A percentile compares a stretch with the other conserved stretches of the same genome.
Conservation (phyloP, 2,329 filamentous ascomycete genomes). For the Cercospora beticola region DNA sequence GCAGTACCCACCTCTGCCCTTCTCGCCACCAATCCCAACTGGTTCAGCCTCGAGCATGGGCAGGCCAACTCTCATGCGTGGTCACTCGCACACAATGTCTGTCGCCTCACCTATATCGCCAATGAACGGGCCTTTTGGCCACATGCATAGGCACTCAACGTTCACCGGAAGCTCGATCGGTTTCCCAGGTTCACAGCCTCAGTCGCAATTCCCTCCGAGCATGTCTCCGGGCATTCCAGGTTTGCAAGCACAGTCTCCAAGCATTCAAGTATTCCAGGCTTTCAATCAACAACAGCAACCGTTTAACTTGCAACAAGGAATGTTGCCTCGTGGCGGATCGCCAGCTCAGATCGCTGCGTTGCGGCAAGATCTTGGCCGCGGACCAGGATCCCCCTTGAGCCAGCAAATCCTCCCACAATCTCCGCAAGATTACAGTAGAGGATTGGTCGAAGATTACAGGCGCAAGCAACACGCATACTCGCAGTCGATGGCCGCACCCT, state of each 20-base stretch:
- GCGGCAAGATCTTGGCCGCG: conserved; percentile 34
- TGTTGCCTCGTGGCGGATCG: conserved; percentile 45
- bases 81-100: conserved; percentile 56
- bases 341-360: conserved; percentile 44
- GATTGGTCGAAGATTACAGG: conserved; percentile 51
- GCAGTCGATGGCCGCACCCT: conserved; percentile 32
- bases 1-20: conserved; percentile 70
- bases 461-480: conserved; percentile 46
- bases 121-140: conserved; percentile 53
- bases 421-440: conserved; percentile 33
- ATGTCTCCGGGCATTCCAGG: conserved; percentile 13
- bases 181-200: conserved; percentile 56
- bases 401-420: conserved; percentile 35
- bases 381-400: conserved; percentile 62
- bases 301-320: conserved; percentile 24
- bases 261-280: conserved; percentile 50
- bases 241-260: conserved; percentile 23
- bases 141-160: conserved; percentile 72
- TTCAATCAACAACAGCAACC: conserved; percentile 36
- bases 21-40: conserved; percentile 79
- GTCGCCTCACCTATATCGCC: conserved; percentile 73
- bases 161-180: conserved; percentile 49
- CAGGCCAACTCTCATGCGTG: conserved; percentile 34
- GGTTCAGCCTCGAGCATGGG: conserved; percentile 68
- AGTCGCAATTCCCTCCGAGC: conserved; percentile 12